Conservation (phyloP, 768 basidiomycete genomes). For the Mycena capillaripes region DNA sequence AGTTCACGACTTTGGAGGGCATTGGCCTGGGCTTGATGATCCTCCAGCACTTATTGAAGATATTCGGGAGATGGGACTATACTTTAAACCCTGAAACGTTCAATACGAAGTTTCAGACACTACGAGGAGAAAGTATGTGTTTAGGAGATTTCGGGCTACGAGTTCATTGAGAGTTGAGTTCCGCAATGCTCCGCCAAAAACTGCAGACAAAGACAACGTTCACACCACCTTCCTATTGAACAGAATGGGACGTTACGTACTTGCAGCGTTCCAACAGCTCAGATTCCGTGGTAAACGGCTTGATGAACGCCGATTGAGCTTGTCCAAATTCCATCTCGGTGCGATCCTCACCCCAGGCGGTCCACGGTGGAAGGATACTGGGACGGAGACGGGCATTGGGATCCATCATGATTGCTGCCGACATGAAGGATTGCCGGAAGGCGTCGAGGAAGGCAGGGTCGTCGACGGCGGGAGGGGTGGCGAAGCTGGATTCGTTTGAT, state of each 20-base stretch:
- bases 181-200: too few species aligned
- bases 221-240: neutral
- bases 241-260: neutral
- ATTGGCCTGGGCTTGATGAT: slow-evolving; percentile 19
- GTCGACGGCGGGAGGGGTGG: neutral
- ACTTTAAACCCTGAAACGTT: neutral
- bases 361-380: neutral
- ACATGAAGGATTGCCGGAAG: slow-evolving; percentile 17
- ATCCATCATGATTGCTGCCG: neutral
- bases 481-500: neutral
- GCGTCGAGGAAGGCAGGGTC: slow-evolving; percentile 18
- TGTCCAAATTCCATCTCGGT: slow-evolving; percentile 4
- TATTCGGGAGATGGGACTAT: slow-evolving; percentile 15
- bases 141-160: too few species aligned
- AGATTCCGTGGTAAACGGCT: neutral
- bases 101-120: too few species aligned
- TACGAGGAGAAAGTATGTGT: too few species aligned
- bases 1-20: slow-evolving; percentile 25
- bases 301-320: neutral
- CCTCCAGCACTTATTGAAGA: slow-evolving; percentile 25
- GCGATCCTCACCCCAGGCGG: neutral
- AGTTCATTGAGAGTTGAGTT: neutral
- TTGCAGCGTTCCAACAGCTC: slow-evolving; percentile 9
- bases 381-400: neutral
- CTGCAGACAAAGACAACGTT: neutral